phyloP scores from a whole-genome alignment of 116 monocot species.

The Papilionanthe hybrid region DNA sequence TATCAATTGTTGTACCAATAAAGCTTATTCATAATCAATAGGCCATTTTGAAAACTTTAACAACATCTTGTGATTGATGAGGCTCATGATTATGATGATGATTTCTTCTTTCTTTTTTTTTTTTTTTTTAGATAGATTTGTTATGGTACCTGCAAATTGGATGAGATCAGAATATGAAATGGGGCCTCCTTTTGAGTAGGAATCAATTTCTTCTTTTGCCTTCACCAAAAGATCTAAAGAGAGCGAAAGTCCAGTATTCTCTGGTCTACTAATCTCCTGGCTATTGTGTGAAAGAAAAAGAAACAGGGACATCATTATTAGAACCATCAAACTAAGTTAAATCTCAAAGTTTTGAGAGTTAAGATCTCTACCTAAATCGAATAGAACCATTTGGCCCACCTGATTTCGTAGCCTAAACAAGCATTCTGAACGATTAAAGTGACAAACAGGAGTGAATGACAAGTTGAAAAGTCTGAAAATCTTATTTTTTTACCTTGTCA shows the following conservation, averaged over 20 bases:
- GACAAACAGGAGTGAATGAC: not conserved
- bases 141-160: constrained; percentile 58
- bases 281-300: constrained; percentile 20
- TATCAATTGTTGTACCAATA: not conserved
- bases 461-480: constrained; percentile 1
- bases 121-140: not conserved
- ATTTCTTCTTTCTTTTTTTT: not conserved
- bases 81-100: not conserved
- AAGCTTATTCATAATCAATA: not conserved
- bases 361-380: constrained; percentile 53
- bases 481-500: constrained; percentile 69
- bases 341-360: not conserved
- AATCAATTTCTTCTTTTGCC: constrained; percentile 83
- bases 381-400: constrained; percentile 97
- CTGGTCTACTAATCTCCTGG: constrained; percentile 81
- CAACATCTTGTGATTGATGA: not conserved
- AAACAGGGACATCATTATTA: not conserved
- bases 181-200: constrained; percentile 87
- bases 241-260: constrained; percentile 72
- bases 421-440: constrained; percentile 3
- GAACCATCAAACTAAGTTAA: not conserved
- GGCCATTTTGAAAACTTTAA: not conserved
- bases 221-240: constrained; percentile 63
- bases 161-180: constrained; percentile 88
- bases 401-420: constrained; percentile 77